A percentile compares a stretch with the other conserved stretches of the same genome.
Conservation (phyloP, 306 rosid species). For the Senna siamea region DNA sequence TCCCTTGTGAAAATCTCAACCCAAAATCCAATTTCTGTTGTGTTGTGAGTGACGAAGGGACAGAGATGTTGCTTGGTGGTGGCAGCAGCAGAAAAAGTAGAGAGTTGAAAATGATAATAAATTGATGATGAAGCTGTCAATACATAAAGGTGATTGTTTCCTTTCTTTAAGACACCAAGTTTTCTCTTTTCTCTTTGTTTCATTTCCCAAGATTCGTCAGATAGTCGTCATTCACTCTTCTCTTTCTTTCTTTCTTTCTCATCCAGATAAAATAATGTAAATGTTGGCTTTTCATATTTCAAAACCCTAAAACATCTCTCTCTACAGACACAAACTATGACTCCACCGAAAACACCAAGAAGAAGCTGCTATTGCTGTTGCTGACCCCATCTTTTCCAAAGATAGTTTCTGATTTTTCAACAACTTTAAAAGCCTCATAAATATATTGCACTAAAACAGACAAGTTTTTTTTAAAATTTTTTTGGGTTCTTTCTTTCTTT, state of each 20-base stretch:
- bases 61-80: no score
- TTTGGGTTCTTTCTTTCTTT: not conserved
- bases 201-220: slow-evolving; percentile 76
- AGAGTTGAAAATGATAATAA: slow-evolving; percentile 40
- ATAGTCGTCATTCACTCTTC: slow-evolving; percentile 60
- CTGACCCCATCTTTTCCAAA: slow-evolving; percentile 43
- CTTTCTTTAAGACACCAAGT: slow-evolving; percentile 45
- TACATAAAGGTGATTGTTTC: slow-evolving; percentile 44
- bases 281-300: slow-evolving; percentile 5
- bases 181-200: slow-evolving; percentile 39
- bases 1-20: no score
- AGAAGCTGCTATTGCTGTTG: slow-evolving; percentile 44
- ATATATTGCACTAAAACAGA: slow-evolving; percentile 48
- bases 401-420: slow-evolving; percentile 63
- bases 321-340: slow-evolving; percentile 33
- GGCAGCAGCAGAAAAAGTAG: not conserved
- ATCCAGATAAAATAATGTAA: not conserved
- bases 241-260: slow-evolving; percentile 29
- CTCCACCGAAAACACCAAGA: slow-evolving; percentile 29
- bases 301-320: slow-evolving; percentile 42
- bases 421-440: slow-evolving; percentile 63
- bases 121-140: slow-evolving; percentile 36
- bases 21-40: no score
- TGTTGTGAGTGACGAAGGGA: no score
- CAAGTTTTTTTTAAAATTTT: not conserved